Evolutionary conservation across 2,329 filamentous ascomycete species (phyloP), one percentile per base, ranked within the genome.

Genomic region (Monilinia vaccinii-corymbosi): DNA sequence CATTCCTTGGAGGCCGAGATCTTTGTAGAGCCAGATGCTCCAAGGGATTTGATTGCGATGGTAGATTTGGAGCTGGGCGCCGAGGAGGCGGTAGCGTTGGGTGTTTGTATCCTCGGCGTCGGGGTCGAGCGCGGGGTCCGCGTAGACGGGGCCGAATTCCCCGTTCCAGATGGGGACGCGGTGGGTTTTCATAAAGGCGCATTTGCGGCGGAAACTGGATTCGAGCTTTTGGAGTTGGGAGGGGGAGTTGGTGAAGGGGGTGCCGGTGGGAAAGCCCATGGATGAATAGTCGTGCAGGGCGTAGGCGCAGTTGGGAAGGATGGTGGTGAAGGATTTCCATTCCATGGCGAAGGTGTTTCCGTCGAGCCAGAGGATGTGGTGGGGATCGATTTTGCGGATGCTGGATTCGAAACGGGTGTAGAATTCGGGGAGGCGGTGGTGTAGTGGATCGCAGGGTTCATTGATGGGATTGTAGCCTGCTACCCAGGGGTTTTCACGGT

Each of bases 1-100:
- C 79, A 83, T 81, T 7, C 80, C 81, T 68, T 82, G 79, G 48
- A 79, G 75, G 0, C 80, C 79, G 44, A 83, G 77, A 61, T 83
- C 80, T 67, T 83, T 83, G 70, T 81, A 83, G 0, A 81, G 70
- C 80, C 81, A 83, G 66, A 86, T 86, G 16, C 73, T 79, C 83
- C 82, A 86, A 57, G 75, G 74, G 40, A 80, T 79, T 52, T 75
- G 70, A 61, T 79, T 70, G 68, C 78, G 76, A 56, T 78, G 76
- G 67, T 83, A 83, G 46, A 83, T 78, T 13, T 71, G 69, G 34
- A 83, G 69, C 66, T 80, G 78, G 18, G 75, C 74, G 14, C 75
- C 74, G 4, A 80, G 72, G 38, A 81, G 71, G 32, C 75, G 73
- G 65, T 78, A 78, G 4, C 78, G 71, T 48, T 74, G 71, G 56